Percentiles rank a stretch among this genome's conserved stretches.
These are phyloP conservation scores for Crithidia expoeki DNA, from an alignment of 208 protist genomes.

Conservation along the genomic window DNA sequence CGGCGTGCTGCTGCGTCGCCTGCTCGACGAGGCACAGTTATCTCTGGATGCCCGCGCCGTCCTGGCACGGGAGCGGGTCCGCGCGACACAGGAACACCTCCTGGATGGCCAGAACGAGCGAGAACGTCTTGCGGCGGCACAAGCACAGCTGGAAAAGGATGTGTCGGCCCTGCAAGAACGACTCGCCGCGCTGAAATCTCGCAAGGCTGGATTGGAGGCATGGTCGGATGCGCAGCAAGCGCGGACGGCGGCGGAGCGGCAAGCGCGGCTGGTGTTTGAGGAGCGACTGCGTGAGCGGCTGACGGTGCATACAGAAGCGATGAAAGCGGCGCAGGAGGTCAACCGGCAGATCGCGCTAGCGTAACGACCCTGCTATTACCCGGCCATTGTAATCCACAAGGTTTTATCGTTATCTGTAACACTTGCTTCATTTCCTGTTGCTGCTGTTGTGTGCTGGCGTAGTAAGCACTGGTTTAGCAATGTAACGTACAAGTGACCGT, in stretches of 20 bases:
- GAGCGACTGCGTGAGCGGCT: conserved; percentile 40
- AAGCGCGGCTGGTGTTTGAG: conserved; percentile 33
- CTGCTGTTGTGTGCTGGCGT: conserved; percentile 7
- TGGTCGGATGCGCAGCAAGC: conserved; percentile 28
- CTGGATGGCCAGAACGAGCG: conserved; percentile 38
- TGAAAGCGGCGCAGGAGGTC: conserved; percentile 43
- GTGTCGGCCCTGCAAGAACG: conserved; percentile 33
- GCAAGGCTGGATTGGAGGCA: conserved; percentile 22
- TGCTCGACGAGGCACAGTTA: conserved; percentile 59
- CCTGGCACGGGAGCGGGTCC: conserved; percentile 33
- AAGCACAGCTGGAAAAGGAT: conserved; percentile 29
- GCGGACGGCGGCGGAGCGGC: conserved; percentile 2
- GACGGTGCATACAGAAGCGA: conserved; percentile 34
- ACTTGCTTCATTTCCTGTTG: conserved; percentile 8
- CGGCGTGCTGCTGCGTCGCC: conserved; percentile 54
- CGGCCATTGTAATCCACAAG: too few relatives aligned
- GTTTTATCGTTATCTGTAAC: too few relatives aligned
- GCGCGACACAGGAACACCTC: conserved; percentile 24
- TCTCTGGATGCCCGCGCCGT: conserved; percentile 39
- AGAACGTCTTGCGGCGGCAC: conserved; percentile 16
- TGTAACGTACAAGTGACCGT: too few relatives aligned
- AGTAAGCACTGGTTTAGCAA: too few relatives aligned
- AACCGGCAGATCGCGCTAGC: conserved; percentile 37
- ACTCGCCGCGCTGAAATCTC: conserved; percentile 27
- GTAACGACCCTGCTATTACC: background rate